phyloP scores from a whole-genome alignment of 495 filamentous ascomycete species.

The Corynascus novoguineensis region DNA sequence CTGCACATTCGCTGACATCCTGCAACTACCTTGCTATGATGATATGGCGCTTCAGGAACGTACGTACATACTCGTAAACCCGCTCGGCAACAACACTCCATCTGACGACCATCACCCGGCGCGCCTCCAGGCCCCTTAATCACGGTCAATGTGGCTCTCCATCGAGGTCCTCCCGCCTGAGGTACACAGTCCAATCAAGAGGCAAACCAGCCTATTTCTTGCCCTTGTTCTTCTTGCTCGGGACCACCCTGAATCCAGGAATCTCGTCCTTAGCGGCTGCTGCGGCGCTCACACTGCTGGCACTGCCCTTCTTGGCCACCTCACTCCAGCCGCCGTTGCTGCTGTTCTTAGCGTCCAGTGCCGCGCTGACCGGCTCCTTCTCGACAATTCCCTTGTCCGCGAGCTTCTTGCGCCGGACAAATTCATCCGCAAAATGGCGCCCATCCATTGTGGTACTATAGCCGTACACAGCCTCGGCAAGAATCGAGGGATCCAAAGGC shows the following conservation, averaged over 20 bases:
- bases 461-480: conserved; percentile 82
- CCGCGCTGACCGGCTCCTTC: conserved; percentile 46
- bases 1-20: background rate
- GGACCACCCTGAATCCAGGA: conserved; percentile 79
- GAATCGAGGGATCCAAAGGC: conserved; percentile 70
- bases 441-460: conserved; percentile 82
- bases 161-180: too few species aligned
- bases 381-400: conserved; percentile 83
- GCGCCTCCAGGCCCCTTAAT: background rate
- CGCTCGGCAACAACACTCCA: background rate
- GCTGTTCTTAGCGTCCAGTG: conserved; percentile 40
- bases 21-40: background rate
- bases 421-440: conserved; percentile 89
- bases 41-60: background rate
- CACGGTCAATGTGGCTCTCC: too few species aligned
- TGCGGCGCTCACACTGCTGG: conserved; percentile 13
- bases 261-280: conserved; percentile 42
- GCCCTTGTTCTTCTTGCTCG: conserved; percentile 80
- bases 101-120: too few species aligned
- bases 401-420: conserved; percentile 82
- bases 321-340: conserved; percentile 83
- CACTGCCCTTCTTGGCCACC: conserved; percentile 82
- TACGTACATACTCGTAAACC: background rate
- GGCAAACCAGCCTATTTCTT: conserved; percentile 34
- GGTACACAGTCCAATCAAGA: background rate